Conservation (phyloP, 179 eudicot species). For the Corrigiola litoralis region DNA sequence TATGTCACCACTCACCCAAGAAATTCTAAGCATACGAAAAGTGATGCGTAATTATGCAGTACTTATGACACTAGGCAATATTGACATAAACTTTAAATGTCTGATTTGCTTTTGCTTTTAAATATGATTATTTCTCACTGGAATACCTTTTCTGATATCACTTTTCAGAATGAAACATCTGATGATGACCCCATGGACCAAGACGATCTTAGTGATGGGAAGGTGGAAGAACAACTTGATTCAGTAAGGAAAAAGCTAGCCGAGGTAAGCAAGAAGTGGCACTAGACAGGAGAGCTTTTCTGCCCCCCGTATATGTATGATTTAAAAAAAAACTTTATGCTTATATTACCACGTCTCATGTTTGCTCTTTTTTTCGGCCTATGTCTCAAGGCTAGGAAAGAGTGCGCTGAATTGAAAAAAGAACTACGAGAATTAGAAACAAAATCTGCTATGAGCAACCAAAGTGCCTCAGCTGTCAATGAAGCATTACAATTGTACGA, state of each 20-base stretch:
- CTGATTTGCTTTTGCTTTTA: background rate
- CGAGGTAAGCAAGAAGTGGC: constrained; percentile 35
- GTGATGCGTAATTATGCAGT: background rate
- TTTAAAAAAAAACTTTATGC: background rate
- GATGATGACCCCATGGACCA: constrained; percentile 37
- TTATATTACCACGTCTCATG: background rate
- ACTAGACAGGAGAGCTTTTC: background rate
- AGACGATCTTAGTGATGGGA: constrained; percentile 36
- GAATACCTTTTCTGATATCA: constrained; percentile 4
- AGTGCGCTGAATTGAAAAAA: constrained; percentile 51
- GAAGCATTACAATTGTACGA: constrained; percentile 59
- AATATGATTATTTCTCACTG: background rate
- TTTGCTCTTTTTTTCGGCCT: background rate
- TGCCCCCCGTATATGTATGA: background rate
- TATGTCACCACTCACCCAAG: too few relatives aligned
- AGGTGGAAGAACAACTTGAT: constrained; percentile 54
- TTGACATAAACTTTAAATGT: background rate
- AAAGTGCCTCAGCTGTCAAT: constrained; percentile 39
- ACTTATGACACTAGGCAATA: background rate
- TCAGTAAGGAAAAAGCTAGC: constrained; percentile 49
- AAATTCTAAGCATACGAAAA: too few relatives aligned
- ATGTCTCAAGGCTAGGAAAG: constrained; percentile 51
- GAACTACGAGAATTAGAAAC: constrained; percentile 48
- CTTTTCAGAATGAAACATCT: constrained; percentile 40
- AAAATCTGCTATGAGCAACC: constrained; percentile 40